phyloP scores from a whole-genome alignment of 768 basidiomycete genomes.

The Clitopilus hobsonii region DNA sequence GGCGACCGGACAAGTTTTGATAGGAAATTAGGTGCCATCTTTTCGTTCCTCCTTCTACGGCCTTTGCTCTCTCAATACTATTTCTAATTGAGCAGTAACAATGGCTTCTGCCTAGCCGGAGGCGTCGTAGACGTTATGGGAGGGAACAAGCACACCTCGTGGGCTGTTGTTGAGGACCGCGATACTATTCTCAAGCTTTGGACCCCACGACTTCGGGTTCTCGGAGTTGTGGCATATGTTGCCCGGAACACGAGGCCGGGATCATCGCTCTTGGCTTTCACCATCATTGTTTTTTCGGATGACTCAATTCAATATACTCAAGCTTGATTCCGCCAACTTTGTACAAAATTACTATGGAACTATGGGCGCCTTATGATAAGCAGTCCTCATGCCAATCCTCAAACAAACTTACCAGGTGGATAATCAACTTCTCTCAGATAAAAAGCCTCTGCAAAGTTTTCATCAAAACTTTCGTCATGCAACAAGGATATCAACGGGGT shows the following conservation, averaged over 20 bases:
- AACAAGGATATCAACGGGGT: too few relatives aligned
- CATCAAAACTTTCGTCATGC: too few relatives aligned
- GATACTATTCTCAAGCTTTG: not conserved
- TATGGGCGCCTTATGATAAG: not conserved
- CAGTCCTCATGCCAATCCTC: not conserved
- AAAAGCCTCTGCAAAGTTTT: not conserved
- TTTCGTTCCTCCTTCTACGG: not conserved
- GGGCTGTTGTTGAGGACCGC: not conserved
- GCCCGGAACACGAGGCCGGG: not conserved
- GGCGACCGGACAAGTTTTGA: constrained; percentile 32
- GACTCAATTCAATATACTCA: not conserved
- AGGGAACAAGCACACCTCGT: not conserved
- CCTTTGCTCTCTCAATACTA: not conserved
- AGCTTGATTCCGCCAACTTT: too few relatives aligned
- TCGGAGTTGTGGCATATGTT: not conserved
- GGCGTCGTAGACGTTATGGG: not conserved
- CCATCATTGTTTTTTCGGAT: not conserved
- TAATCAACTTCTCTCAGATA: not conserved
- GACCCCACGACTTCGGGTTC: too few relatives aligned
- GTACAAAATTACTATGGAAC: too few relatives aligned
- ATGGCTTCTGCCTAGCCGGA: not conserved
- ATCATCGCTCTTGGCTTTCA: not conserved
- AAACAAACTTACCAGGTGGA: not conserved
- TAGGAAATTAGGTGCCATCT: constrained; percentile 34
- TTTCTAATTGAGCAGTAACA: not conserved